Conservation (phyloP, 768 basidiomycete genomes). For the Hemileccinum impolitum region DNA sequence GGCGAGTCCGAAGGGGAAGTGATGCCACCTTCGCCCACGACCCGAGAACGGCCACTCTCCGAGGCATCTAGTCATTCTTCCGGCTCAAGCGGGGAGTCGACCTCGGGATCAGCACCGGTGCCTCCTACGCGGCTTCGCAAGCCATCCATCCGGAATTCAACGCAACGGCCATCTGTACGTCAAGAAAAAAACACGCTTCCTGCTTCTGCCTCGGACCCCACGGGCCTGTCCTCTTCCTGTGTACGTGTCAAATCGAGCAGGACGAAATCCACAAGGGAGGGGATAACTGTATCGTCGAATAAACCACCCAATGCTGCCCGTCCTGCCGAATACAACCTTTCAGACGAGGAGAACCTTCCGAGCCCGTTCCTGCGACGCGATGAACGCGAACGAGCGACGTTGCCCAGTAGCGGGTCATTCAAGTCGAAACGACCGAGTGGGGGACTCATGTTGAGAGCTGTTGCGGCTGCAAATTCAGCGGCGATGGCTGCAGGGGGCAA, state of each 20-base stretch:
- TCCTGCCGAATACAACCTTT: constrained; percentile 59
- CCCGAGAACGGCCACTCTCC: constrained; percentile 39
- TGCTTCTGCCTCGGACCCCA: constrained; percentile 41
- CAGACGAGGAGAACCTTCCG: constrained; percentile 81
- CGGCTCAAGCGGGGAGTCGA: constrained; percentile 24
- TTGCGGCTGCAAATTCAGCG: constrained; percentile 55
- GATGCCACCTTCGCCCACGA: constrained; percentile 46
- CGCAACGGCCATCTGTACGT: constrained; percentile 28
- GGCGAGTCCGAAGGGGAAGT: constrained; percentile 28
- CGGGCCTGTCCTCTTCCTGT: constrained; percentile 25
- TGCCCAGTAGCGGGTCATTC: constrained; percentile 7
- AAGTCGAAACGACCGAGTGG: constrained; percentile 44
- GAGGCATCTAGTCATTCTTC: constrained; percentile 25
- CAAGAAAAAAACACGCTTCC: constrained; percentile 21
- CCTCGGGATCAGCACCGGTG: constrained; percentile 17
- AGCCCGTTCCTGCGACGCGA: constrained; percentile 73
- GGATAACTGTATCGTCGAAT: not conserved
- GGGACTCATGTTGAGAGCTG: constrained; percentile 53
- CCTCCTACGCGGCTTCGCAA: constrained; percentile 52
- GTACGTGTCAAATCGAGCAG: constrained; percentile 17
- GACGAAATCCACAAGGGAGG: constrained; percentile 6
- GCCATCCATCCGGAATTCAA: constrained; percentile 52
- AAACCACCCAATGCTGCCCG: constrained; percentile 16
- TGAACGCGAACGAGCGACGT: constrained; percentile 36
- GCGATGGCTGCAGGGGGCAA: constrained; percentile 19